These are phyloP conservation scores for Lentinula raphanica DNA, from an alignment of 768 basidiomycete species.

Conservation along the genomic window DNA sequence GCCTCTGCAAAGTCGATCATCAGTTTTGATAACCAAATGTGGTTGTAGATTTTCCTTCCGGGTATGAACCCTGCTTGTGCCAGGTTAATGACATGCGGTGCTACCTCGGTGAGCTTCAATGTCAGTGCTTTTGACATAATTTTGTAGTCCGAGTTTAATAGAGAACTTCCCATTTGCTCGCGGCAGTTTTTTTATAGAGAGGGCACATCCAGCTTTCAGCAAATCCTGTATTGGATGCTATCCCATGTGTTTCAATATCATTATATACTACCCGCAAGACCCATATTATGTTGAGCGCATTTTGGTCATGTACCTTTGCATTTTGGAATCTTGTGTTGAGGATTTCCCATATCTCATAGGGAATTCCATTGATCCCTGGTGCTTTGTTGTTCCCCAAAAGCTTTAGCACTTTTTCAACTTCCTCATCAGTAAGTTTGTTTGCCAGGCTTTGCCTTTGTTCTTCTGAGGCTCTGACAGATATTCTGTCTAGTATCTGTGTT, in stretches of 20 bases:
- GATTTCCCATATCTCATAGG: slow-evolving; percentile 16
- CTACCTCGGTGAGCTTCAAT: slow-evolving; percentile 9
- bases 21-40: slow-evolving; percentile 10
- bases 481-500: not conserved
- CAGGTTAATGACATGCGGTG: slow-evolving; percentile 14
- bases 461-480: not conserved
- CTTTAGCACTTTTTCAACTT: slow-evolving; percentile 7
- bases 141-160: slow-evolving; percentile 16
- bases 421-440: not conserved
- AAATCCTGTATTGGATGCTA: slow-evolving; percentile 6
- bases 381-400: slow-evolving; percentile 6
- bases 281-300: slow-evolving; percentile 9
- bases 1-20: slow-evolving; percentile 8
- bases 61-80: slow-evolving; percentile 24
- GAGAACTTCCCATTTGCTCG: slow-evolving; percentile 17
- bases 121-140: slow-evolving; percentile 13
- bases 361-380: slow-evolving; percentile 11
- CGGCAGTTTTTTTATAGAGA: slow-evolving; percentile 27
- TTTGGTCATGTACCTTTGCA: not conserved
- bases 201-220: slow-evolving; percentile 21
- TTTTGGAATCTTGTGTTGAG: not conserved
- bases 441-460: not conserved
- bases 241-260: slow-evolving; percentile 12
- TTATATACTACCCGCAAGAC: slow-evolving; percentile 5
- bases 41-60: not conserved